A percentile compares a stretch with the other conserved stretches of the same genome.
These are phyloP conservation scores for Tilletia caries DNA, from an alignment of 1,284 basidiomycete genomes.

Conservation along the genomic window DNA sequence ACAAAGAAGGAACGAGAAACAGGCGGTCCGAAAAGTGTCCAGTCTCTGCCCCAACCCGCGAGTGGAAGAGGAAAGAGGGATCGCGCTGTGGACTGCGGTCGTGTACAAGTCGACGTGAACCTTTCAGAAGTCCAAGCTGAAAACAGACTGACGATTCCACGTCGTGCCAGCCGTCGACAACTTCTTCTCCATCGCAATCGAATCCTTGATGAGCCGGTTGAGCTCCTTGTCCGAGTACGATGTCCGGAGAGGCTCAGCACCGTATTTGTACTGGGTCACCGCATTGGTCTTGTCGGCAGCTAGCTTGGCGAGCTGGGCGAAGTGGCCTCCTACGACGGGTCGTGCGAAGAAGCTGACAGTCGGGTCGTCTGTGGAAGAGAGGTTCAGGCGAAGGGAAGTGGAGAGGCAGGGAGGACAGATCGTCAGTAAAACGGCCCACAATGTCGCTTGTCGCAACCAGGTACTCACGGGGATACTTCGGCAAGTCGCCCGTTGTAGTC, in stretches of 20 bases:
- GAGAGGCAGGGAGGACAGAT: too few relatives aligned
- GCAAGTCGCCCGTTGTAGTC: slow-evolving; percentile 40
- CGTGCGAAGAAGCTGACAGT: slow-evolving; percentile 50
- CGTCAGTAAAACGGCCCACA: too few relatives aligned
- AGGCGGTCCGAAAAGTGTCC: too few relatives aligned
- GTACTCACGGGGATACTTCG: slow-evolving; percentile 21
- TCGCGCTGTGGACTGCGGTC: too few relatives aligned
- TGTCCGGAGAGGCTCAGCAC: slow-evolving; percentile 13
- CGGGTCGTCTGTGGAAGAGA: slow-evolving; percentile 32
- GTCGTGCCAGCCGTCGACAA: background rate
- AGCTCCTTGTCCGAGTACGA: background rate
- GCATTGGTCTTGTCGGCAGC: slow-evolving; percentile 49
- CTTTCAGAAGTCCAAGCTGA: background rate
- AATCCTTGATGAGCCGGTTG: background rate
- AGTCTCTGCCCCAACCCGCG: too few relatives aligned
- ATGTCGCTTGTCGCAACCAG: too few relatives aligned
- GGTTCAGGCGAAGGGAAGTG: too few relatives aligned
- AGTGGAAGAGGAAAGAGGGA: too few relatives aligned
- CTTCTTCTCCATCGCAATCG: background rate
- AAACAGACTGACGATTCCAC: background rate
- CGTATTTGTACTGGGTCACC: slow-evolving; percentile 24
- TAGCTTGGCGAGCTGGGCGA: slow-evolving; percentile 49
- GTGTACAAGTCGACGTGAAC: too few relatives aligned
- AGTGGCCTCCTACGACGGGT: slow-evolving; percentile 54
- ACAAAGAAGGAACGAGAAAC: too few relatives aligned